Percentiles rank a stretch among this genome's conserved stretches.
These are phyloP conservation scores for Podospora pseudocomata DNA, from an alignment of 495 filamentous ascomycete genomes.

Conservation along the genomic window DNA sequence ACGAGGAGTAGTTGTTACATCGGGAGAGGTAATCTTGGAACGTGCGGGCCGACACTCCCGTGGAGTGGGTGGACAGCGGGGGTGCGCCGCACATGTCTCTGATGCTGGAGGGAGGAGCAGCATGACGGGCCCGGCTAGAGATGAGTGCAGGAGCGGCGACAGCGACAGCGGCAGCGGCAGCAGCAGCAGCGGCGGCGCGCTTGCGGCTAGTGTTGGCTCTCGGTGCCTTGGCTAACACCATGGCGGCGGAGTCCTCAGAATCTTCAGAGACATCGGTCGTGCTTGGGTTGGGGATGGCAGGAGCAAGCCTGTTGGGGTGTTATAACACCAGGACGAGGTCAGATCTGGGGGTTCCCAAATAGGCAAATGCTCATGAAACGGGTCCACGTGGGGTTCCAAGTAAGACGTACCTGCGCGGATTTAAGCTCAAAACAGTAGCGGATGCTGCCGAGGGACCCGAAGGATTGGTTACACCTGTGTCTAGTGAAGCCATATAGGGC, in stretches of 20 bases:
- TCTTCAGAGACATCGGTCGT: not conserved
- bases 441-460: not conserved
- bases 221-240: not conserved
- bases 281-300: not conserved
- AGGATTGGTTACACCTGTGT: not conserved
- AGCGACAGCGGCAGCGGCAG: not conserved
- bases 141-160: not conserved
- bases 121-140: not conserved
- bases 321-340: not conserved
- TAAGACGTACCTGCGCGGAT: not conserved
- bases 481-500: not conserved
- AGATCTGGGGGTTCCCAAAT: not conserved
- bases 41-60: constrained; percentile 10
- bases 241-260: not conserved
- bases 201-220: constrained; percentile 8
- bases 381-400: no score
- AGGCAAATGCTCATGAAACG: constrained; percentile 1
- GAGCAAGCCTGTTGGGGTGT: not conserved
- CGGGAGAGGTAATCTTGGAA: constrained; percentile 14
- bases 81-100: constrained; percentile 12
- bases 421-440: not conserved
- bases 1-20: constrained; percentile 11
- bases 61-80: constrained; percentile 14
- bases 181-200: not conserved
- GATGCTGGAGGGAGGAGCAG: not conserved